Percentiles rank a stretch among this genome's conserved stretches.
Evolutionary conservation across 2,329 filamentous ascomycete species (phyloP).

Genomic region (Cadophora malorum): DNA sequence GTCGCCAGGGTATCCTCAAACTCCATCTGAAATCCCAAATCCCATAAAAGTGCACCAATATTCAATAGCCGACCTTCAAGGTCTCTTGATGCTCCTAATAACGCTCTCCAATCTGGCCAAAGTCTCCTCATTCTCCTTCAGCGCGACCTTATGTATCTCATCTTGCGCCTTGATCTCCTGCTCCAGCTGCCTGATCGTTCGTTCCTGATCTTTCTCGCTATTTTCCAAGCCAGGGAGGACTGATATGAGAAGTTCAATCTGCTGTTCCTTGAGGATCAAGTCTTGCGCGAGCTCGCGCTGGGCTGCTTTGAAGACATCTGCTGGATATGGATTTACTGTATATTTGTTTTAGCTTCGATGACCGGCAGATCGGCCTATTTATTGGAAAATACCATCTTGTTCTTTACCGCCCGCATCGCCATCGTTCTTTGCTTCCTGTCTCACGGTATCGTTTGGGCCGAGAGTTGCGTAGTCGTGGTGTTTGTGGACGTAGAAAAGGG

Average conservation of each 20-base stretch:
- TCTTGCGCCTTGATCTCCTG: conserved; percentile 69
- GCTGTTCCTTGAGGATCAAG: conserved; percentile 79
- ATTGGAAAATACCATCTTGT: conserved; percentile 31
- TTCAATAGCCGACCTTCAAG: conserved; percentile 47
- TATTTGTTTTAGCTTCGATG: conserved; percentile 29
- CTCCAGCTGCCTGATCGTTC: conserved; percentile 68
- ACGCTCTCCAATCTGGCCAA: conserved; percentile 65
- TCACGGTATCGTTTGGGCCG: conserved; percentile 62
- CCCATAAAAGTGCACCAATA: not conserved
- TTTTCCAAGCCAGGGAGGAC: conserved; percentile 78
- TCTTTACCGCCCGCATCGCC: conserved; percentile 32
- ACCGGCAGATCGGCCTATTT: not conserved
- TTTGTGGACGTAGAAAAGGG: conserved; percentile 68
- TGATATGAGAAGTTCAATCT: conserved; percentile 80
- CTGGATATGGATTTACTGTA: conserved; percentile 64
- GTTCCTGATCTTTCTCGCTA: conserved; percentile 78
- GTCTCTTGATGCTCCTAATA: conserved; percentile 64
- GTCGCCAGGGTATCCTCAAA: conserved; percentile 31
- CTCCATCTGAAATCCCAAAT: conserved; percentile 25
- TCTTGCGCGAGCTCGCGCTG: conserved; percentile 78
- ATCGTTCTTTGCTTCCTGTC: conserved; percentile 56
- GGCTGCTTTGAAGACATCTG: conserved; percentile 69
- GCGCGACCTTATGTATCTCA: conserved; percentile 65
- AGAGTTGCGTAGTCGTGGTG: conserved; percentile 72
- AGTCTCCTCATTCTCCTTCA: conserved; percentile 68